These are phyloP conservation scores for Aspergillus avenaceus DNA, from an alignment of 495 filamentous ascomycete species.

Conservation along the genomic window DNA sequence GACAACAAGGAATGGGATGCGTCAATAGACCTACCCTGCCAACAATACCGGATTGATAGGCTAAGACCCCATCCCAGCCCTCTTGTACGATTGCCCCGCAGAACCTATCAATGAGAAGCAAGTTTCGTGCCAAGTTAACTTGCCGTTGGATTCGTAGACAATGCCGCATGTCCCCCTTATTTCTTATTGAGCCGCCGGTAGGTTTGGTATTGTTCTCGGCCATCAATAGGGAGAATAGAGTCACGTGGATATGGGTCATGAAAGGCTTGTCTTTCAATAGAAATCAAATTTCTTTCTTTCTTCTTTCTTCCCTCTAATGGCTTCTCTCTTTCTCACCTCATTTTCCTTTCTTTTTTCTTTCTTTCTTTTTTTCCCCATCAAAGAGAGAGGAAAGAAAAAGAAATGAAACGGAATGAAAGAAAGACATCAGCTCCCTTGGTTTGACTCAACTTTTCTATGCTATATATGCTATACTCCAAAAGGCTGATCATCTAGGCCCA, in stretches of 20 bases:
- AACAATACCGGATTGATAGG: slow-evolving; percentile 8
- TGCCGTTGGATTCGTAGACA: slow-evolving; percentile 4
- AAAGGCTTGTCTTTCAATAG: neutral
- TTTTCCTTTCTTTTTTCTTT: neutral
- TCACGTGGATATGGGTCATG: slow-evolving; percentile 10
- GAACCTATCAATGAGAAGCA: neutral
- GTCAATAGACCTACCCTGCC: slow-evolving; percentile 10
- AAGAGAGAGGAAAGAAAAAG: neutral
- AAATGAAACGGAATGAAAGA: neutral
- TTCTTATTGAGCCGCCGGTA: slow-evolving; percentile 14
- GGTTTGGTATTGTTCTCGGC: slow-evolving; percentile 17
- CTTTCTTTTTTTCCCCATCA: neutral
- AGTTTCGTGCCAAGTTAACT: too few relatives aligned
- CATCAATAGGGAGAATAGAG: slow-evolving; percentile 18
- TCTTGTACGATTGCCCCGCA: neutral
- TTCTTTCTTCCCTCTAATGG: too few relatives aligned
- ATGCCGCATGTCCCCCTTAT: neutral
- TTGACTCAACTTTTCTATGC: too few relatives aligned
- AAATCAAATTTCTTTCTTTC: neutral
- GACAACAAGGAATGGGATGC: neutral
- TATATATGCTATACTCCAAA: too few relatives aligned
- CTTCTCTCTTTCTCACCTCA: too few relatives aligned
- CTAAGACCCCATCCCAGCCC: neutral
- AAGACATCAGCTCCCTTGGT: too few relatives aligned
- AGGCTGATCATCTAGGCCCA: slow-evolving; percentile 11